Evolutionary conservation across 768 basidiomycete species (phyloP).

Genomic region (Peribolospora baueri): DNA sequence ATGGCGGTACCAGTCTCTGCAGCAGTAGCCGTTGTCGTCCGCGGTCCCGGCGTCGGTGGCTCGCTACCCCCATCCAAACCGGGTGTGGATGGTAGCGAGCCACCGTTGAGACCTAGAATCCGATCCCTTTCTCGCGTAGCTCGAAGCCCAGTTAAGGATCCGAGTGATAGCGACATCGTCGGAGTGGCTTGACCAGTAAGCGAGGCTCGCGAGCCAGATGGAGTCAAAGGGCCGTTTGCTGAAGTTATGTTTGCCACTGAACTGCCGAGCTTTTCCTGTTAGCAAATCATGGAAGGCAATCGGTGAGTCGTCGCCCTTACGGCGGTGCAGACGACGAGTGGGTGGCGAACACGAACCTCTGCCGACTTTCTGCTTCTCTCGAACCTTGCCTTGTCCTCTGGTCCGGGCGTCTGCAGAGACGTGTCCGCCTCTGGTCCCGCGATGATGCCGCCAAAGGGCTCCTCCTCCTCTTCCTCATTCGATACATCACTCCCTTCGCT

Average conservation of each 20-base stretch:
- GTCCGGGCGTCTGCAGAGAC: constrained; percentile 36
- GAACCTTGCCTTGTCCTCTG: constrained; percentile 41
- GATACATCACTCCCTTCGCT: constrained; percentile 3
- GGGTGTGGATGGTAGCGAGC: constrained; percentile 3
- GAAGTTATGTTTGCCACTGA: constrained; percentile 21
- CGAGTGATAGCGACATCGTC: constrained; percentile 6
- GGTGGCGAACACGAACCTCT: constrained; percentile 33
- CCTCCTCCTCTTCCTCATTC: constrained; percentile 12
- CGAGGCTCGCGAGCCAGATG: constrained; percentile 22
- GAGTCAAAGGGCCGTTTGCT: constrained; percentile 28
- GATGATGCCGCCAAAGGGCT: constrained; percentile 49
- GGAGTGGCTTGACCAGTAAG: constrained; percentile 23
- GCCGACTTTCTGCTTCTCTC: constrained; percentile 45
- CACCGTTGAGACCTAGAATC: background rate
- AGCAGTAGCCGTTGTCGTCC: constrained; percentile 8
- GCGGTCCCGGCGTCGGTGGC: background rate
- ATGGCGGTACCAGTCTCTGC: constrained; percentile 21
- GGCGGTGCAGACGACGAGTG: constrained; percentile 4
- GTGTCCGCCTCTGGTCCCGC: constrained; percentile 43
- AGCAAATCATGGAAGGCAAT: background rate
- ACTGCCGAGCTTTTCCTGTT: background rate
- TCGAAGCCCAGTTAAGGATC: constrained; percentile 13
- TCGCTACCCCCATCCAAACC: too few species aligned
- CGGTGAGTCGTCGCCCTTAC: background rate
- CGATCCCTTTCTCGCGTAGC: background rate